Percentiles rank a stretch among this genome's conserved stretches.
Conservation (phyloP, 768 basidiomycete species). For the Termitomyces sp. region DNA sequence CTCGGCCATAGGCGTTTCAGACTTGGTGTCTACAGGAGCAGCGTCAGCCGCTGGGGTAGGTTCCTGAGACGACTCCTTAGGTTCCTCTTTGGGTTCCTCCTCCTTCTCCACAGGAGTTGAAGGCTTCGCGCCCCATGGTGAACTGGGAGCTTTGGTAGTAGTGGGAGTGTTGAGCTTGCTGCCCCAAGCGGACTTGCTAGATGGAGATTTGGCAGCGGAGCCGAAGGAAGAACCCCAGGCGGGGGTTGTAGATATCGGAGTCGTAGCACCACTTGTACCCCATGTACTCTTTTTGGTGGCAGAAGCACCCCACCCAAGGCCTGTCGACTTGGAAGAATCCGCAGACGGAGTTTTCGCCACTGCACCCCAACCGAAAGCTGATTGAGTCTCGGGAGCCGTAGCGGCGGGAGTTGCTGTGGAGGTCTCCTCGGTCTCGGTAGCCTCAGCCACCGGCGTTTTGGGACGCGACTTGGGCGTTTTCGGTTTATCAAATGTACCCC, state of each 20-base stretch:
- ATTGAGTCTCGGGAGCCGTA: constrained; percentile 3
- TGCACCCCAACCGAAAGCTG: constrained; percentile 9
- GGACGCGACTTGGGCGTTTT: constrained; percentile 18
- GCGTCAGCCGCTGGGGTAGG: background rate
- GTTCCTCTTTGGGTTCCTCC: constrained; percentile 7
- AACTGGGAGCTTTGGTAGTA: constrained; percentile 7
- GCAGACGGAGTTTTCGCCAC: constrained; percentile 8
- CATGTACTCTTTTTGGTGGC: constrained; percentile 10
- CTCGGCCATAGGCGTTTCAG: background rate
- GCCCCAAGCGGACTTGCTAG: constrained; percentile 10
- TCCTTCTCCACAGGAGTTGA: constrained; percentile 5
- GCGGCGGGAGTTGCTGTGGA: background rate
- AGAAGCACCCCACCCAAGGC: constrained; percentile 14
- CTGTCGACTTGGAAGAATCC: constrained; percentile 9
- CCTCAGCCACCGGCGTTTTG: constrained; percentile 12
- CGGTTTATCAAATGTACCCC: constrained; percentile 10
- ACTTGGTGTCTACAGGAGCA: background rate
- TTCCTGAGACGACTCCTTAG: background rate
- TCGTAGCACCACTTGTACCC: constrained; percentile 6
- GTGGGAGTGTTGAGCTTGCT: constrained; percentile 14
- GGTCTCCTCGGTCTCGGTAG: constrained; percentile 10
- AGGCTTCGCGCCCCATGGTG: constrained; percentile 17
- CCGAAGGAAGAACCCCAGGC: constrained; percentile 13
- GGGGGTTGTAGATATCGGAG: constrained; percentile 6
- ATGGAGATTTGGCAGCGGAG: constrained; percentile 8